Evolutionary conservation across 148 eudicot genomes (phyloP), one percentile per base, ranked within the genome.

Genomic region (Amaranthus palmeri): DNA sequence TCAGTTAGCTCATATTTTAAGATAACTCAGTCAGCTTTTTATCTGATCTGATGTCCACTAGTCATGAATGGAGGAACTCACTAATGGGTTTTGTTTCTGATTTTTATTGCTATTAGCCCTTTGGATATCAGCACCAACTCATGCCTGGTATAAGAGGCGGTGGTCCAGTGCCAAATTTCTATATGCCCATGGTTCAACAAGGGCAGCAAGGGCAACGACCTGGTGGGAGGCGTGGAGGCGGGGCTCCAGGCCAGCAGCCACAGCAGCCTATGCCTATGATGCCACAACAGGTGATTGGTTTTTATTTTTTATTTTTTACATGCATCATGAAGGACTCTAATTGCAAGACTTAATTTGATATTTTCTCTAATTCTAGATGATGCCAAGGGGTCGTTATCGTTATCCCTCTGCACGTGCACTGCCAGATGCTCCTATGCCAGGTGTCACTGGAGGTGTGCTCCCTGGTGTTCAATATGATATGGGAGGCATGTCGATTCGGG

Each of bases 81-180:
- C 67, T 62, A 62, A n/a, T 63, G 10, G 6, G 17, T 46, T 47
- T 15, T 43, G 4, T 44, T 9, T 62, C 6, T 70, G 3, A 49
- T 63, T 18, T 18, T 8, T 49, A 3, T 50, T 25, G 6, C 8
- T 25, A 44, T 17, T 83, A 90, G 96, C 88, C 90, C 74, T 92
- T 92, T 77, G 92, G 96, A 18, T 92, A 92, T 72, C 96, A 86
- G 69, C 91, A 85, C 70, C 96, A 90, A 81, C 81, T 92, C 50
- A 81, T 90, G 76, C 91, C 96, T 7, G 92, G 91, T 65, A 74
- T 88, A 77, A 90, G 93, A 81, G 90, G 86, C 43, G 91, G 79
- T 10, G 84, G 83, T 67, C 96, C 89, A 10, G 69, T 86, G 78
- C 96, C 96, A 17, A 92, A 85, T 74, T 88, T 86, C 81, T 92